Conservation (phyloP, 164 flowering plant species). For the Euptelea pleiosperma region DNA sequence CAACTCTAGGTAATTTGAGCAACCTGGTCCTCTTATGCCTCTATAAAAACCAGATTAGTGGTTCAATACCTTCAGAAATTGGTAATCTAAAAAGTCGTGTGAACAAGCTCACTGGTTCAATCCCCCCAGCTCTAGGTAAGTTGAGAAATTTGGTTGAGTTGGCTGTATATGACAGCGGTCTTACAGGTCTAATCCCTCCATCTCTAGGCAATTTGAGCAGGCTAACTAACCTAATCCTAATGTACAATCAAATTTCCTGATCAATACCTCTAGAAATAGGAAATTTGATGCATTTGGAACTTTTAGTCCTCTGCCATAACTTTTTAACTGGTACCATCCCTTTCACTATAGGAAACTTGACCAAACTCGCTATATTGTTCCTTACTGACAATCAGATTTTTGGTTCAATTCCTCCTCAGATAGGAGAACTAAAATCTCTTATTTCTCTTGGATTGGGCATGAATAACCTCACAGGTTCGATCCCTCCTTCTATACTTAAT, state of each 20-base stretch:
- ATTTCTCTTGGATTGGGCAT: background rate
- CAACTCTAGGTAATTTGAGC: background rate
- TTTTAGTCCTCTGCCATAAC: background rate
- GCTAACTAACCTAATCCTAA: background rate
- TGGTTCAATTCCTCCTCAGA: background rate
- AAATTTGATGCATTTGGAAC: background rate
- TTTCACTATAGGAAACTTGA: background rate
- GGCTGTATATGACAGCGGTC: too few species aligned
- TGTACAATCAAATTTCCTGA: background rate
- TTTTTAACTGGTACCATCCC: conserved; percentile 4
- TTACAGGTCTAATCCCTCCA: conserved; percentile 12
- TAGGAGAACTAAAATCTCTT: conserved; percentile 8
- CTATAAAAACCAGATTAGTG: background rate
- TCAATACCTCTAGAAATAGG: conserved; percentile 10
- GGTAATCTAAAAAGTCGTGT: background rate
- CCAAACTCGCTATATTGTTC: background rate
- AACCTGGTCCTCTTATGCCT: background rate
- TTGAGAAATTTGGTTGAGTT: too few species aligned
- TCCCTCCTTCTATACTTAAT: conserved; percentile 13
- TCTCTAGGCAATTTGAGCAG: background rate
- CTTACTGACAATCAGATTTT: conserved; percentile 9
- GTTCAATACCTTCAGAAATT: conserved; percentile 3
- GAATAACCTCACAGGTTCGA: conserved; percentile 13
- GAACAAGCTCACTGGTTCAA: conserved; percentile 7
- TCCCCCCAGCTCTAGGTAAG: conserved; percentile 5